phyloP scores from a whole-genome alignment of 2,329 filamentous ascomycete genomes.

The Colletotrichum falcatum region DNA sequence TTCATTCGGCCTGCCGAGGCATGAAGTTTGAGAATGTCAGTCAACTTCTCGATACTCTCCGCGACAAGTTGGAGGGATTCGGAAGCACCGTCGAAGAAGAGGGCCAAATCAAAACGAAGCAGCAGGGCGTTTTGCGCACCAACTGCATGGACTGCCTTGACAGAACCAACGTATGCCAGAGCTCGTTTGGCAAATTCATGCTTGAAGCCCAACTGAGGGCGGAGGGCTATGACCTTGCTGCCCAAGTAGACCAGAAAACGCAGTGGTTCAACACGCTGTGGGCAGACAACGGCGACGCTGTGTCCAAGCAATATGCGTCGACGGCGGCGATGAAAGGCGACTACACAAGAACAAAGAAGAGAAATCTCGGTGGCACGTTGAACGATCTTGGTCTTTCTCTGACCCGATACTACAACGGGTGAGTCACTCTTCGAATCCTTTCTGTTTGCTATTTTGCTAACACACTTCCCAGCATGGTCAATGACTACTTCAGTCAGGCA shows the following conservation, averaged over 20 bases:
- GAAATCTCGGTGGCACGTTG: slow-evolving; percentile 89
- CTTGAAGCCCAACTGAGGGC: slow-evolving; percentile 82
- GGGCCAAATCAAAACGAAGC: slow-evolving; percentile 59
- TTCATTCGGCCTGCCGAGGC: slow-evolving; percentile 89
- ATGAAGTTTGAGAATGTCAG: slow-evolving; percentile 99
- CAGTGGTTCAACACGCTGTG: slow-evolving; percentile 96
- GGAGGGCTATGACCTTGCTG: slow-evolving; percentile 80
- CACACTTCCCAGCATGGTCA: slow-evolving; percentile 79
- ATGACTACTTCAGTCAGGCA: slow-evolving; percentile 96
- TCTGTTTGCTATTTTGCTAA: slow-evolving; percentile 17
- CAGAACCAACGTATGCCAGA: slow-evolving; percentile 95
- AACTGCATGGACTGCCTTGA: slow-evolving; percentile 99
- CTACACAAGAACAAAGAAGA: slow-evolving; percentile 90
- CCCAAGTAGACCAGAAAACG: slow-evolving; percentile 81
- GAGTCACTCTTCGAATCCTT: slow-evolving; percentile 46
- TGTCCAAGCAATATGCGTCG: slow-evolving; percentile 95
- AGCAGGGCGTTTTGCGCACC: slow-evolving; percentile 85
- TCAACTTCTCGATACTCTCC: slow-evolving; percentile 78
- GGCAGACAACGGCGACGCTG: slow-evolving; percentile 97
- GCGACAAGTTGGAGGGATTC: slow-evolving; percentile 73
- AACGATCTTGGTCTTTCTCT: slow-evolving; percentile 92
- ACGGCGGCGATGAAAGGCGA: slow-evolving; percentile 97
- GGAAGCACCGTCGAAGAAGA: slow-evolving; percentile 75
- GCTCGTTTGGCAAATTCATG: slow-evolving; percentile 85
- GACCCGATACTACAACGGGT: slow-evolving; percentile 78